A percentile compares a stretch with the other conserved stretches of the same genome.
Conservation (phyloP, 306 rosid genomes). For the Pterocarpus macrocarpus region DNA sequence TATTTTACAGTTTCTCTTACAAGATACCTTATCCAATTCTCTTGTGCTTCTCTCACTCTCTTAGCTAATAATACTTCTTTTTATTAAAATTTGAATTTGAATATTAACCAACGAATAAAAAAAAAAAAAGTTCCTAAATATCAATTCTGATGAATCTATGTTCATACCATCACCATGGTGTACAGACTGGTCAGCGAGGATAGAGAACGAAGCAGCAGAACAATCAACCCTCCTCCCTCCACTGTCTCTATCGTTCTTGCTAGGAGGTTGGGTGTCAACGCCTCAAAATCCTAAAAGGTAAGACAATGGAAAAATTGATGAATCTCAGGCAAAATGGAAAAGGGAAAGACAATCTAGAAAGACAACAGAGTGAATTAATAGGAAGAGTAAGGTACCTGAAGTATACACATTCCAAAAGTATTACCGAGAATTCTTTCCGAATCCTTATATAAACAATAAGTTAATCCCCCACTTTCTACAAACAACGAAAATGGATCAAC, state of each 20-base stretch:
- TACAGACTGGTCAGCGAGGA: constrained; percentile 88
- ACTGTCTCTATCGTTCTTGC: constrained; percentile 98
- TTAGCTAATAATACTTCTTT: neutral
- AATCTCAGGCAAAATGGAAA: neutral
- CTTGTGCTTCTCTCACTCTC: neutral
- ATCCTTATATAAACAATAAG: constrained; percentile 81
- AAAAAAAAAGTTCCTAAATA: constrained; percentile 11
- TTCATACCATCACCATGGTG: constrained; percentile 97
- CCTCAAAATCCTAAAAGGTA: constrained; percentile 86
- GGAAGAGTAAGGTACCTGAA: constrained; percentile 67
- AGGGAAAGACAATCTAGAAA: constrained; percentile 8
- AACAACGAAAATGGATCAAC: constrained; percentile 87
- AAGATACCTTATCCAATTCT: constrained; percentile 2
- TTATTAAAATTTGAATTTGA: neutral
- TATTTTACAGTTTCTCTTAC: constrained; percentile 12
- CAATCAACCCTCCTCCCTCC: constrained; percentile 94
- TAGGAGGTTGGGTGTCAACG: constrained; percentile 89
- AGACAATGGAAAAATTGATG: constrained; percentile 34
- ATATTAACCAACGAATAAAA: neutral
- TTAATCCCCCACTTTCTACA: constrained; percentile 73
- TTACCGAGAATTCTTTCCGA: constrained; percentile 91
- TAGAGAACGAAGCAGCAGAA: constrained; percentile 81
- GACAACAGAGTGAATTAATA: constrained; percentile 30
- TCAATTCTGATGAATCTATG: constrained; percentile 28
- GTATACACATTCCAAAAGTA: constrained; percentile 95